Base-by-base conservation (phyloP, 225 moss, liverwort and hornwort genomes). In the Thuidium tamariscinum region DNA sequence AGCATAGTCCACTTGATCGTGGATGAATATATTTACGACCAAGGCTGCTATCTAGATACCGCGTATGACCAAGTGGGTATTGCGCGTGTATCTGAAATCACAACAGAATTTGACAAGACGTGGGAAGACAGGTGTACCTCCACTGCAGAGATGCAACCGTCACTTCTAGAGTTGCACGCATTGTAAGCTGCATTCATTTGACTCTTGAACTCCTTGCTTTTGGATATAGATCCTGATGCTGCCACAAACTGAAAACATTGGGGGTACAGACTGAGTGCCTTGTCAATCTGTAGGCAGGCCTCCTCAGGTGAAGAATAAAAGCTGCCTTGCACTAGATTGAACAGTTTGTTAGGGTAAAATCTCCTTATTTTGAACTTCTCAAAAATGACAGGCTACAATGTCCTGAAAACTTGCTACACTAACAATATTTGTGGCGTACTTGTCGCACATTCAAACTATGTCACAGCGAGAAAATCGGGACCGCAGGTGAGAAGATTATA, bases 151-250 rank as follows among this genome's bases (percentile, higher is more conserved):
- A 97, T 85, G 80, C 85, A 84, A 83, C 92, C 94, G 88, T 94
- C 93, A 14, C 89, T 90, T 56, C 64, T 91, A 82, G 87, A 78
- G 89, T 90, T 91, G 86, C 96, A 96, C 30, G 92, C 92, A 89
- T 90, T 87, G 89, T 92, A 97, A 15, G 95, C 94, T 77, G 90
- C 92, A 68, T 82, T 93, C 85, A 95, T 93, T 73, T 91, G 89
- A 46, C 86, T 89, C 41, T 87, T 89, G 77, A 96, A 95, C 42
- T 95, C 92, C 48, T 84, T 85, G 86, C 93, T 94, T 74, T 87
- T 96, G 36, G 93, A 95, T 79, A 97, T 87, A 16, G 94, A 97
- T 56, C 94, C 96, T 57, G 94, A 90, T 63, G 92, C 92, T 77
- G 90, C 92, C 69, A 96, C 96, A 92, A 97, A 96, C 97, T 97